Evolutionary conservation across 495 filamentous ascomycete species (phyloP).

Genomic region (Stereocaulon alpinum): DNA sequence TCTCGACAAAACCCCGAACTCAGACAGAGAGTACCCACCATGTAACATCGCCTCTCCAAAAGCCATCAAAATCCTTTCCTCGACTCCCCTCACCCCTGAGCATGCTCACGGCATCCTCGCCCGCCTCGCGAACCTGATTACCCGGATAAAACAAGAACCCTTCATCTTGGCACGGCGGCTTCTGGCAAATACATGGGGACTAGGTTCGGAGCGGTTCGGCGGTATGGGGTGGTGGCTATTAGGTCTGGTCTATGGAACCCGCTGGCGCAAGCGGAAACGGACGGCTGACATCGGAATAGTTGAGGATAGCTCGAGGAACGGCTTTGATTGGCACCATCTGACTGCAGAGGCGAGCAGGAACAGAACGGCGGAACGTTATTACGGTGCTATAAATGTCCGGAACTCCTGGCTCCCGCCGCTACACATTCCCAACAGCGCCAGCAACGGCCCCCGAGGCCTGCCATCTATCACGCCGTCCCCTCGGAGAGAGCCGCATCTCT

Average conservation of each 20-base stretch:
- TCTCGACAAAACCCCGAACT: conserved; percentile 1
- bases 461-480: background rate
- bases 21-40: background rate
- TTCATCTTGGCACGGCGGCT: conserved; percentile 21
- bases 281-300: conserved; percentile 18
- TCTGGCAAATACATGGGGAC: conserved; percentile 24
- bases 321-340: conserved; percentile 18
- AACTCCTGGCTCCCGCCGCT: background rate
- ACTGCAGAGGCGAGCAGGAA: conserved; percentile 8
- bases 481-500: conserved; percentile 13
- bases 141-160: conserved; percentile 19
- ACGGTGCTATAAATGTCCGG: background rate
- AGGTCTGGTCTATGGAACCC: conserved; percentile 21
- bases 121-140: conserved; percentile 16
- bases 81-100: background rate
- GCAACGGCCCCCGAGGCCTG: background rate
- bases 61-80: background rate
- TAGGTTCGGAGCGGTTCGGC: conserved; percentile 14
- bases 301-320: conserved; percentile 1
- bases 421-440: background rate
- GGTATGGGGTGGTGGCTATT: conserved; percentile 25
- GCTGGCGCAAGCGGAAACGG: conserved; percentile 12
- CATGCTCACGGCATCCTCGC: conserved; percentile 16
- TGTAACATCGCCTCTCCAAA: background rate
- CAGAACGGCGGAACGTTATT: conserved; percentile 7